Evolutionary conservation across 2,329 filamentous ascomycete genomes (phyloP).

Genomic region (Fusarium goolgardi): DNA sequence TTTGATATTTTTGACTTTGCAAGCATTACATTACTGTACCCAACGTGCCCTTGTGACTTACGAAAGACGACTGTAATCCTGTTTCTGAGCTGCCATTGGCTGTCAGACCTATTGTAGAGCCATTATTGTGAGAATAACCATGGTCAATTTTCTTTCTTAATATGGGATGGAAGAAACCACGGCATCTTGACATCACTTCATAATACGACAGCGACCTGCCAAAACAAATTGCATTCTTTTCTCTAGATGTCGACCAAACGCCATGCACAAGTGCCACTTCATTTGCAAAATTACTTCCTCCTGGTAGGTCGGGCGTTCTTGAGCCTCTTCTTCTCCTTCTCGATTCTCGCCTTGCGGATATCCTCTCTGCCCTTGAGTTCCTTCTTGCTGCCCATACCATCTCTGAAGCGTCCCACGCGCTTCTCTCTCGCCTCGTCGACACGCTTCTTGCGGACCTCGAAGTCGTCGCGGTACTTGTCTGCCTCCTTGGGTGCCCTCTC

Average conservation of each 20-base stretch:
- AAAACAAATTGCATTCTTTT: constrained; percentile 20
- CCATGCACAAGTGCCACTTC: constrained; percentile 20
- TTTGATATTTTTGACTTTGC: constrained; percentile 16
- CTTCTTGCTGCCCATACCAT: constrained; percentile 76
- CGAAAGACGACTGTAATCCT: neutral
- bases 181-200: neutral
- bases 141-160: neutral
- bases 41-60: neutral
- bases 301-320: constrained; percentile 89
- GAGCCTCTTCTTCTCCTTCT: constrained; percentile 79
- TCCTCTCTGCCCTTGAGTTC: constrained; percentile 87
- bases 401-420: constrained; percentile 77
- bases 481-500: constrained; percentile 92
- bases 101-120: neutral
- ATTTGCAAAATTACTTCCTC: constrained; percentile 57
- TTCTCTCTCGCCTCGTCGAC: constrained; percentile 89
- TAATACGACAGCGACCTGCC: neutral
- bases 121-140: neutral
- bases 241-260: constrained; percentile 35
- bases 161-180: neutral
- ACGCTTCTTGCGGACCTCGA: constrained; percentile 88
- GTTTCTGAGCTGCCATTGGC: neutral
- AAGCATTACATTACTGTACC: neutral
- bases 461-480: constrained; percentile 93
- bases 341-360: constrained; percentile 82